Percentiles rank a stretch among this genome's conserved stretches.
phyloP scores from a whole-genome alignment of 306 rosid genomes.

The Vigna unguiculata region DNA sequence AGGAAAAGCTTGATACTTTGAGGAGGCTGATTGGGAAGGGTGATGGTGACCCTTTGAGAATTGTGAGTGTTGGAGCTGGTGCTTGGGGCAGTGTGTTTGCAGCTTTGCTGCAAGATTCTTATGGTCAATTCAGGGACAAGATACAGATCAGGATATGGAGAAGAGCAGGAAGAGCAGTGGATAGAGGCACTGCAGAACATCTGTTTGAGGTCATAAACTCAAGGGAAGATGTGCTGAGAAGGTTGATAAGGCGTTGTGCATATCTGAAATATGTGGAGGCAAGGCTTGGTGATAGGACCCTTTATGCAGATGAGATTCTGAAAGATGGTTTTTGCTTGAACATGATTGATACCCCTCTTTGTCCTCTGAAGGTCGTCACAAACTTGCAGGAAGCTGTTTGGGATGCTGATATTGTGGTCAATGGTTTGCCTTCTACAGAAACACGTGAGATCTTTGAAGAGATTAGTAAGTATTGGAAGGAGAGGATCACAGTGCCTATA shows the following conservation, averaged over 20 bases:
- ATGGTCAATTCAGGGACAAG: constrained; percentile 85
- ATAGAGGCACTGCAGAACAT: constrained; percentile 78
- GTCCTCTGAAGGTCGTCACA: constrained; percentile 90
- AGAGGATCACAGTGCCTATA: constrained; percentile 80
- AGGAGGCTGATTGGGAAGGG: constrained; percentile 64
- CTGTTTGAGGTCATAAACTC: constrained; percentile 89
- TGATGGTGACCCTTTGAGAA: constrained; percentile 77
- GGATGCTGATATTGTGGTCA: constrained; percentile 98
- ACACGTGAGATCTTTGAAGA: constrained; percentile 86
- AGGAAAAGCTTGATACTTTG: constrained; percentile 81
- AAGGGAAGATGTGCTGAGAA: constrained; percentile 84
- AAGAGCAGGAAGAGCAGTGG: constrained; percentile 75
- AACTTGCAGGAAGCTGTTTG: constrained; percentile 98
- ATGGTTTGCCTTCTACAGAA: constrained; percentile 95
- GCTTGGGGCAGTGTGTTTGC: constrained; percentile 98
- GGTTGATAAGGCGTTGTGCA: constrained; percentile 87
- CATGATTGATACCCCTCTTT: constrained; percentile 92
- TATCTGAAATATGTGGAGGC: constrained; percentile 93
- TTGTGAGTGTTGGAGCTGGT: constrained; percentile 92
- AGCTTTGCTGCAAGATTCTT: constrained; percentile 77
- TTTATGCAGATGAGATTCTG: constrained; percentile 85
- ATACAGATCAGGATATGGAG: constrained; percentile 88
- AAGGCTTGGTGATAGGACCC: constrained; percentile 87
- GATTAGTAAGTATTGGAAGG: constrained; percentile 88
- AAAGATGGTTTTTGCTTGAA: constrained; percentile 94